Evolutionary conservation across 306 rosid species (phyloP).

Genomic region (peach (Prunus persica)): Prunus_persica_NCBIv2 NC_034009.1:18477501-18478000

Average conservation of each 20-base stretch:
- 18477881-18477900: conserved; percentile 29
- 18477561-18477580: background rate
- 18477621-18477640: conserved; percentile 46
- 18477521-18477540: background rate
- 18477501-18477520: background rate
- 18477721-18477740: conserved; percentile 26
- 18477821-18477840: conserved; percentile 31
- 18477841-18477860: conserved; percentile 37
- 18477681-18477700: conserved; percentile 36
- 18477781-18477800: background rate
- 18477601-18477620: conserved; percentile 51
- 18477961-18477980: conserved; percentile 34
- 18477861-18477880: conserved; percentile 26
- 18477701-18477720: conserved; percentile 36
- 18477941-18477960: conserved; percentile 41
- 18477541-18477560: background rate
- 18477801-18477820: background rate
- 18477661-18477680: conserved; percentile 43
- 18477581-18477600: background rate
- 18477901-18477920: conserved; percentile 31
- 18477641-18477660: conserved; percentile 36
- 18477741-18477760: background rate
- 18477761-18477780: background rate
- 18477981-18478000: conserved; percentile 36
- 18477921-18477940: conserved; percentile 38